Conservation (phyloP, 441 rosid genomes). For the Aquilaria agallochum region DNA sequence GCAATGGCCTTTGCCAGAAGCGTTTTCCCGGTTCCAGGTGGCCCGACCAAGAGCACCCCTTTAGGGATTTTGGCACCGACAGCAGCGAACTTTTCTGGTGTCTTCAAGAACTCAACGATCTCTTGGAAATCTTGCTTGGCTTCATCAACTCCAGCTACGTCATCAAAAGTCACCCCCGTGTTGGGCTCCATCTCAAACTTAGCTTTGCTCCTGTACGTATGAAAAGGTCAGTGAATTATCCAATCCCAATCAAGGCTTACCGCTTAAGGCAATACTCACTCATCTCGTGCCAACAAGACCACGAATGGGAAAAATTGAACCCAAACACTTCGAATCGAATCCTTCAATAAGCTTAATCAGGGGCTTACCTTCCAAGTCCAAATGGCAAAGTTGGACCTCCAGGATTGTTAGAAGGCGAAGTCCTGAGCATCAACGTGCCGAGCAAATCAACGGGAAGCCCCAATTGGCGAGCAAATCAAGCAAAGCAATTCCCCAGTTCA, state of each 20-base stretch:
- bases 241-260: too few species aligned
- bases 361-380: constrained; percentile 68
- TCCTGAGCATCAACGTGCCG: constrained; percentile 41
- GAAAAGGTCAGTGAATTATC: background rate
- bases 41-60: constrained; percentile 62
- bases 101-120: constrained; percentile 64
- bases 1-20: constrained; percentile 74
- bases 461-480: constrained; percentile 55
- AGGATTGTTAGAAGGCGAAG: constrained; percentile 36
- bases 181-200: constrained; percentile 80
- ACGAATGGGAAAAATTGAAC: too few species aligned
- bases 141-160: constrained; percentile 87
- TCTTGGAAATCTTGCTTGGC: constrained; percentile 81
- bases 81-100: constrained; percentile 63
- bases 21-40: constrained; percentile 76
- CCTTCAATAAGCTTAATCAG: too few species aligned
- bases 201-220: constrained; percentile 60
- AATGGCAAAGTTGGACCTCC: constrained; percentile 69
- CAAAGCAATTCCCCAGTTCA: constrained; percentile 41
- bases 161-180: constrained; percentile 70
- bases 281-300: too few species aligned
- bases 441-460: constrained; percentile 63
- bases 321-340: too few species aligned
- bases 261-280: too few species aligned
- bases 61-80: constrained; percentile 70